Base-by-base conservation (phyloP, 345 rosid genomes). In the Salix udensis region DNA sequence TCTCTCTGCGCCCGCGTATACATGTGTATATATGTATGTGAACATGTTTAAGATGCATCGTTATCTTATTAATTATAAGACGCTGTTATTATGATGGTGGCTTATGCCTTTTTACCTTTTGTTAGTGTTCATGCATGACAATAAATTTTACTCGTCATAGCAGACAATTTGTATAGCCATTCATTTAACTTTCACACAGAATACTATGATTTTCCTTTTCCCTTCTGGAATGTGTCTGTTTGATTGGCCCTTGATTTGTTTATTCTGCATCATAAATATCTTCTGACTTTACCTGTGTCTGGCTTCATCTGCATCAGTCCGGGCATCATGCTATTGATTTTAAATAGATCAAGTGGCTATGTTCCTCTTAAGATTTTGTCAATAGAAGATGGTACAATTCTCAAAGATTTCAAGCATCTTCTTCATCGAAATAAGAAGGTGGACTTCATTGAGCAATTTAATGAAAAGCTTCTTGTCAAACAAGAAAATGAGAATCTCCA, bases 401-500 rank as follows among this genome's bases (percentile, higher is more conserved):
- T 96, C 79, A 93, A 93, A 86, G 82, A 92, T 50, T 96, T 96
- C 74, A 82, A 87, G 77, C 99, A 96, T 86, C 87, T 96, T 65
- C 97, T 96, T 80, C 97, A 91, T 83, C 89, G 95, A 52, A 93
- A 91, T 83, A 96, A 93, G 88, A 93, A 93, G 91, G 98, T 96
- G 81, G 99, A 96, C 77, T 96, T 96, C 84, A 95, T 95, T 18
- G 98, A 95, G 83, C 98, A 95, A 50, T 95, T 95, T 82, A 95
- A 95, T 79, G 98, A 95, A 76, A 95, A 95, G 84, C 98, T 95
- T 82, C 98, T 95, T 85, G 98, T 95, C 74, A 95, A 95, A 88
- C 98, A 96, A 84, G 98, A 93, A 80, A 89, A 92, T 73, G 99
- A 96, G 87, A 91, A 96, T 82, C 99, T 96, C 72, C 99, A 96